phyloP scores from a whole-genome alignment of 2,329 filamentous ascomycete species.

The Claviceps sp. region DNA sequence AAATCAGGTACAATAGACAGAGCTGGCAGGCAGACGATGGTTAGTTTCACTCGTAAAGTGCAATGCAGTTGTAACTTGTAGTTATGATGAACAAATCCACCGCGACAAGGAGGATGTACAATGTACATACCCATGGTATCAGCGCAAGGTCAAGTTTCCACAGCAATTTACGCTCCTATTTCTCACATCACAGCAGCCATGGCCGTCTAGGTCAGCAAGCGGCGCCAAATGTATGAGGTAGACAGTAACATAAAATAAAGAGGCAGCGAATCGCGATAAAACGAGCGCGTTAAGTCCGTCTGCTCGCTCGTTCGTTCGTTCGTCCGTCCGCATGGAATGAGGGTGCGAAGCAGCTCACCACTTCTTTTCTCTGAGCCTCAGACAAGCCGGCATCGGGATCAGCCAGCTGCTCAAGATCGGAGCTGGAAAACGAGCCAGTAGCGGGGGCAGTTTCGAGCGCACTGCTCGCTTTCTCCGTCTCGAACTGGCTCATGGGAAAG shows the following conservation, averaged over 20 bases:
- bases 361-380: slow-evolving; percentile 45
- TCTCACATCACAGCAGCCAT: background rate
- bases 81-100: too few relatives aligned
- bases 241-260: too few relatives aligned
- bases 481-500: slow-evolving; percentile 19
- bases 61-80: too few relatives aligned
- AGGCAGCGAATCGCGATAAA: too few relatives aligned
- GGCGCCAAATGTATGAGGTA: too few relatives aligned
- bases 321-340: background rate
- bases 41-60: too few relatives aligned
- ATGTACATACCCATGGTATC: slow-evolving; percentile 40
- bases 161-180: slow-evolving; percentile 46
- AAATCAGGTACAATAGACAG: slow-evolving; percentile 58
- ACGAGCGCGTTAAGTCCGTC: too few relatives aligned
- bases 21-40: slow-evolving; percentile 25
- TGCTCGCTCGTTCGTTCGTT: too few relatives aligned
- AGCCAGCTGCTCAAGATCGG: slow-evolving; percentile 14
- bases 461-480: slow-evolving; percentile 10
- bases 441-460: slow-evolving; percentile 9
- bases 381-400: slow-evolving; percentile 48
- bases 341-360: slow-evolving; percentile 32
- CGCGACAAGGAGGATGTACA: slow-evolving; percentile 6
- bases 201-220: background rate
- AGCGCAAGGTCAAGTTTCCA: slow-evolving; percentile 48
- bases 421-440: slow-evolving; percentile 16